Evolutionary conservation across 1,139 yeast species (phyloP).

Genomic region (Taphrina pruni): DNA sequence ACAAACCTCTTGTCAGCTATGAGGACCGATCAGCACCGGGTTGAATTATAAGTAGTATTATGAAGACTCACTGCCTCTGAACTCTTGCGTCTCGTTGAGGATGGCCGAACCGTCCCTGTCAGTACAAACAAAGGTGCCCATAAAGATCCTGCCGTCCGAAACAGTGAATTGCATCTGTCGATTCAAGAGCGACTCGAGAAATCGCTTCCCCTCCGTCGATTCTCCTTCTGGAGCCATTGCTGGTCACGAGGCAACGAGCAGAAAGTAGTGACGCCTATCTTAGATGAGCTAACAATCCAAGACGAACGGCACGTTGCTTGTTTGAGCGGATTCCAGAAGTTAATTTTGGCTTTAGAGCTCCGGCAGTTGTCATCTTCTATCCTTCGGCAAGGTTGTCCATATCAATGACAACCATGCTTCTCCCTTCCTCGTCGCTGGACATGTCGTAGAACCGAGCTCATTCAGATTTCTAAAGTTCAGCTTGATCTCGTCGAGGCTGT

Average conservation of each 20-base stretch:
- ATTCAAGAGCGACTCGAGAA: slow-evolving; percentile 26
- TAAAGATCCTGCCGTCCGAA: slow-evolving; percentile 28
- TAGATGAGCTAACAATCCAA: no score
- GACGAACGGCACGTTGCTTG: no score
- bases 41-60: background rate
- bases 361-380: slow-evolving; percentile 15
- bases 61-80: slow-evolving; percentile 20
- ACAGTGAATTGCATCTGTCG: slow-evolving; percentile 24
- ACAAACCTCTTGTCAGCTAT: slow-evolving; percentile 30
- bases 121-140: slow-evolving; percentile 30
- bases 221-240: background rate
- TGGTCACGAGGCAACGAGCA: no score
- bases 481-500: background rate
- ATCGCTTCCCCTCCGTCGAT: background rate
- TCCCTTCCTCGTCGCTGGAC: no score
- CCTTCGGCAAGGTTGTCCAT: background rate
- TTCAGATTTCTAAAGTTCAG: no score
- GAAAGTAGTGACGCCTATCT: no score
- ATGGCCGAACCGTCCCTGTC: slow-evolving; percentile 35
- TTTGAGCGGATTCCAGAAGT: background rate
- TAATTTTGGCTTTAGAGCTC: slow-evolving; percentile 9
- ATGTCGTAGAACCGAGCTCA: no score
- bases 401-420: no score
- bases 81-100: slow-evolving; percentile 25
- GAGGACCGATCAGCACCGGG: background rate